Base-by-base conservation (phyloP, 139 green algal genomes). In the Chlamydomonas asymmetrica region DNA sequence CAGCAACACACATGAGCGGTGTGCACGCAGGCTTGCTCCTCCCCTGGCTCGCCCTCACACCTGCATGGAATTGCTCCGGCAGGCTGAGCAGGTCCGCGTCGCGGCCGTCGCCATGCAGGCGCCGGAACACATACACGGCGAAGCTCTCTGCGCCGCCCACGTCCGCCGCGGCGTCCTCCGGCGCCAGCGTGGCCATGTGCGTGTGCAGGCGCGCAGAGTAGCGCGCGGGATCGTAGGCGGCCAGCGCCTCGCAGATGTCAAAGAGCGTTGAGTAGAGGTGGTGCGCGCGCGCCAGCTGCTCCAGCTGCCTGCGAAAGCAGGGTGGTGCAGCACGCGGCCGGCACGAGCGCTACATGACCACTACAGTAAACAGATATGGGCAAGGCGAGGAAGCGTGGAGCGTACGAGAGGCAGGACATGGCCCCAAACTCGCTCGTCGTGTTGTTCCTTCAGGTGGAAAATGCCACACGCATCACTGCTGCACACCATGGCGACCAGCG, bases 261-360 rank as follows among this genome's bases (percentile, higher is more conserved):
- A 78, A 80, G 8, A 85, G 80, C 63, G 78, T 49, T 6, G 70
- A 57, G 80, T 80, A 82, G 71, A 74, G 82, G 71, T 85, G 80
- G 69, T 85, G 74, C n/a, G 45, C 62, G 39, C 72, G 65, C 31
- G 49, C 73, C 43, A 85, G 64, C n/a, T 69, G n/a, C 74, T 85
- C 72, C 25, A 85, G 56, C 48, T 79, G 63, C 29, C 38, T 76
- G 57, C 7, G 39, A 5, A 27, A 10, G 57, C 5, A 38, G 20
- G 57, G 57, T 23, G 7, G 25, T 29, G 57, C 29, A 39, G n/a
- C n/a, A n/a, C n/a, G n/a, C n/a, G n/a, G n/a, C n/a, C n/a, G n/a
- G n/a, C n/a, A n/a, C n/a, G n/a, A n/a, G n/a, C n/a, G n/a, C n/a
- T n/a, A n/a, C n/a, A n/a, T n/a, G n/a, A n/a, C n/a, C n/a, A n/a